phyloP scores from a whole-genome alignment of 768 basidiomycete genomes.

The Fomitopsis pulvina region DNA sequence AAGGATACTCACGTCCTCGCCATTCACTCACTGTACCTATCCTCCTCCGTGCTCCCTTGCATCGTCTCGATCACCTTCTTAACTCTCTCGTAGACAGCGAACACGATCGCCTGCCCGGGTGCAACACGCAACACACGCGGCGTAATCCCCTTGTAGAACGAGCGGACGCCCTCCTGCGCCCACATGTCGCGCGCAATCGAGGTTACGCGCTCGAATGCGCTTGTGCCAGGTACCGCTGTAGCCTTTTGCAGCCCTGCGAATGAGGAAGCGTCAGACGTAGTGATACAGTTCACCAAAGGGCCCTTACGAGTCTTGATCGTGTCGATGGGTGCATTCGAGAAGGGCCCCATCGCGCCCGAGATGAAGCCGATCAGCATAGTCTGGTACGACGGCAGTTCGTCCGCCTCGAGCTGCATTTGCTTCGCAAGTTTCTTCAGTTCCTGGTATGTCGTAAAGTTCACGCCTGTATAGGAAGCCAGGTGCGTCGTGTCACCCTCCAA shows the following conservation, averaged over 20 bases:
- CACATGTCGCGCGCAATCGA: constrained; percentile 91
- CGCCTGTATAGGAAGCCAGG: constrained; percentile 42
- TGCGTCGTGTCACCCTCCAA: neutral
- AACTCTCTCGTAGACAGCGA: constrained; percentile 94
- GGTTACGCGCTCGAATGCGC: constrained; percentile 72
- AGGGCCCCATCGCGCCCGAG: constrained; percentile 97
- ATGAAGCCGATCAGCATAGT: constrained; percentile 93
- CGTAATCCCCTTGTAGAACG: constrained; percentile 99
- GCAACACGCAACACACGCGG: constrained; percentile 94
- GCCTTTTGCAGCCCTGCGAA: constrained; percentile 77
- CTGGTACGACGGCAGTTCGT: constrained; percentile 87
- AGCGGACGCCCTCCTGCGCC: constrained; percentile 76
- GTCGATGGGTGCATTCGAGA: constrained; percentile 95
- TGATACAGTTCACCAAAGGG: neutral
- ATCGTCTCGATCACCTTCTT: constrained; percentile 67
- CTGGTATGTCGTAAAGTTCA: constrained; percentile 98
- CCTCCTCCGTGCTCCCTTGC: constrained; percentile 49
- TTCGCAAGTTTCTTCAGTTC: constrained; percentile 87
- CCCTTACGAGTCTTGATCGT: constrained; percentile 89
- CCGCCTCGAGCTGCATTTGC: constrained; percentile 67
- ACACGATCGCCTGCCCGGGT: constrained; percentile 95
- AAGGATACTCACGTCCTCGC: too few relatives aligned
- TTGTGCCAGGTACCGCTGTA: constrained; percentile 62
- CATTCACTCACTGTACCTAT: constrained; percentile 57
- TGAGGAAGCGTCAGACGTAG: neutral